Percentiles rank a stretch among this genome's conserved stretches.
phyloP scores from a whole-genome alignment of 768 basidiomycete species.

The Boletus subparvulus region DNA sequence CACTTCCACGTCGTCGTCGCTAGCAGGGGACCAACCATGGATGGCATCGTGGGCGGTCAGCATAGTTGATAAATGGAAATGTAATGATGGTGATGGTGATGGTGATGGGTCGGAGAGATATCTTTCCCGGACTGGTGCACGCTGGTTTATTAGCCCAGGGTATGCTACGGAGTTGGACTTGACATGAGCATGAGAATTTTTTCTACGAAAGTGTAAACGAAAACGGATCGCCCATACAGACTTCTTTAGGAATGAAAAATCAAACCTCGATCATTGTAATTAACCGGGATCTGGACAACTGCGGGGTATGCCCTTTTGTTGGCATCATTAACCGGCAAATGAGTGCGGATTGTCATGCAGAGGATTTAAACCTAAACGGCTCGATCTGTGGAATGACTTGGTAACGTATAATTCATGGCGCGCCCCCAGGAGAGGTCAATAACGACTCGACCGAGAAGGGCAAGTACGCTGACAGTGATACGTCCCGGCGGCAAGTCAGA shows the following conservation, averaged over 20 bases:
- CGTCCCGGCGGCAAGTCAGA: neutral
- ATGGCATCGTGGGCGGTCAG: constrained; percentile 11
- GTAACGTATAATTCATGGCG: neutral
- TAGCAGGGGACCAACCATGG: constrained; percentile 30
- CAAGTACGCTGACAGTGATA: neutral
- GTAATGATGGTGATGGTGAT: neutral
- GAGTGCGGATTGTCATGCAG: neutral
- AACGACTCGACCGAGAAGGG: neutral
- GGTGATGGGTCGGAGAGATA: neutral
- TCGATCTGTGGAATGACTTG: neutral
- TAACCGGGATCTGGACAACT: constrained; percentile 2
- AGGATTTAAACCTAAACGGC: neutral
- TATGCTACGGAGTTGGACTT: neutral
- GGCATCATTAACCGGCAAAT: neutral
- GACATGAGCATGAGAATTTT: neutral
- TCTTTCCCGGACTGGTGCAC: neutral
- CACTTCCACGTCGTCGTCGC: constrained; percentile 31
- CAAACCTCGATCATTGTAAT: constrained; percentile 15
- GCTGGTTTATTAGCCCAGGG: constrained; percentile 9
- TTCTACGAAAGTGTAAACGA: constrained; percentile 2
- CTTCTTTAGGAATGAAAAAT: constrained; percentile 11
- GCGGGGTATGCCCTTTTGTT: neutral
- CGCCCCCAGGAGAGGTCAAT: neutral
- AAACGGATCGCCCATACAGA: constrained; percentile 3
- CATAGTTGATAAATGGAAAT: constrained; percentile 3